phyloP scores from a whole-genome alignment of 2,329 filamentous ascomycete genomes.

The Microcyclospora pomicola region DNA sequence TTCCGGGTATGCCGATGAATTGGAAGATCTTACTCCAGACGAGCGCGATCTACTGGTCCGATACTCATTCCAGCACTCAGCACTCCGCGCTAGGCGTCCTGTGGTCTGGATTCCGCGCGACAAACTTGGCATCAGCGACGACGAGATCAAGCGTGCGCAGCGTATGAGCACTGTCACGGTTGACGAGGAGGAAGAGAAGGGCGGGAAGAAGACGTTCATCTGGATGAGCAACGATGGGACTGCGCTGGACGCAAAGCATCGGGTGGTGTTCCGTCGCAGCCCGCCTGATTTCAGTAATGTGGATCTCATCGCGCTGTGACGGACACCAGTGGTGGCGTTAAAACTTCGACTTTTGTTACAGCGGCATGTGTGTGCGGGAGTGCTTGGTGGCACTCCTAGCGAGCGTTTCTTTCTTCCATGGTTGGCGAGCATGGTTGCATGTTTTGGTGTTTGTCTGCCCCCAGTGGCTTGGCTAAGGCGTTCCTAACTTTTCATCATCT shows the following conservation, averaged over 20 bases:
- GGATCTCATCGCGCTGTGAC: constrained; percentile 65
- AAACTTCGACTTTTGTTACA: not conserved
- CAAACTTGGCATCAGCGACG: constrained; percentile 77
- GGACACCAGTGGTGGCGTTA: not conserved
- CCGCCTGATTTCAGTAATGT: constrained; percentile 52
- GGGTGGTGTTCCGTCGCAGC: constrained; percentile 37
- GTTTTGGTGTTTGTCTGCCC: no score
- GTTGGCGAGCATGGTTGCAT: no score
- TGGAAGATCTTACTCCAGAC: constrained; percentile 83
- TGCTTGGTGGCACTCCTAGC: no score
- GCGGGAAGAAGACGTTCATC: constrained; percentile 34
- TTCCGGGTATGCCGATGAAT: constrained; percentile 76
- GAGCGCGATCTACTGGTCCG: constrained; percentile 75
- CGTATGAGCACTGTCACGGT: constrained; percentile 51
- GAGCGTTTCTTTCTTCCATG: no score
- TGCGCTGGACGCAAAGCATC: constrained; percentile 67
- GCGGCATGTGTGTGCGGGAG: no score
- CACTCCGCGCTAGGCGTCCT: constrained; percentile 68
- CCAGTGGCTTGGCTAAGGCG: no score
- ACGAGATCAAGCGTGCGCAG: constrained; percentile 70
- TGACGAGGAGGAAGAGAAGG: constrained; percentile 5
- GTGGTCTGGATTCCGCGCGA: constrained; percentile 91
- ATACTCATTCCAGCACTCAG: constrained; percentile 81
- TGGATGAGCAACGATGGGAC: constrained; percentile 94
- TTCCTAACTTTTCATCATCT: no score